Conservation (phyloP, 2,329 filamentous ascomycete genomes). For the Geosmithia morbida region DNA sequence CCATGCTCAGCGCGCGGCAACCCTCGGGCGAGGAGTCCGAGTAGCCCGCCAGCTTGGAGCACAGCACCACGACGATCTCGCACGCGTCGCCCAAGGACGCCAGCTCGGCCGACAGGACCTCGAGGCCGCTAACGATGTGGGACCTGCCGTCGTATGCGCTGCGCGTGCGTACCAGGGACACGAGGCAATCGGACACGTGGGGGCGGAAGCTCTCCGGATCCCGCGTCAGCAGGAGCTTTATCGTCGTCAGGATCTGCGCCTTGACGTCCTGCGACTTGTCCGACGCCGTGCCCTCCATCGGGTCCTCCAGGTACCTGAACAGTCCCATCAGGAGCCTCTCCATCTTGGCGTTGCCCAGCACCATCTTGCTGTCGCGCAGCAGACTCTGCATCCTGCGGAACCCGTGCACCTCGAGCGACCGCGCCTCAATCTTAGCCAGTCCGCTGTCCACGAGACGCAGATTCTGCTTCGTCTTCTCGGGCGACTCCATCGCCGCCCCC, state of each 20-base stretch:
- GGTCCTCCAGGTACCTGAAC: constrained; percentile 57
- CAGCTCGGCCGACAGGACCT: constrained; percentile 59
- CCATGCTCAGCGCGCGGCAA: constrained; percentile 43
- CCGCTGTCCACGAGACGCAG: constrained; percentile 56
- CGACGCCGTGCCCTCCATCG: constrained; percentile 34
- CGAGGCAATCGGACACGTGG: constrained; percentile 53
- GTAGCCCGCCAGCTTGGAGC: constrained; percentile 25
- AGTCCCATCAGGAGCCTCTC: constrained; percentile 52
- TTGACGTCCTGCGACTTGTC: constrained; percentile 61
- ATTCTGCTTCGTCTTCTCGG: constrained; percentile 42
- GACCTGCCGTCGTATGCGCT: constrained; percentile 52
- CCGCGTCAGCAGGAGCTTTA: constrained; percentile 57
- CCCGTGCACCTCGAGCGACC: constrained; percentile 65
- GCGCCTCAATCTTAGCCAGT: constrained; percentile 56
- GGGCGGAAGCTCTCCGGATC: constrained; percentile 51
- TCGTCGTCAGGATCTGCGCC: constrained; percentile 58
- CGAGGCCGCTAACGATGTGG: constrained; percentile 61
- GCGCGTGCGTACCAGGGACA: constrained; percentile 51
- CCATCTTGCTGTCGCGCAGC: constrained; percentile 49
- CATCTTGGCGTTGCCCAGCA: constrained; percentile 54
- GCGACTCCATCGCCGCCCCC: constrained; percentile 16
- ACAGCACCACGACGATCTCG: constrained; percentile 43
- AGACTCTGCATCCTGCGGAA: constrained; percentile 67
- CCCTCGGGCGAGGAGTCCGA: constrained; percentile 28
- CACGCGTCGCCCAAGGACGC: constrained; percentile 48